Evolutionary conservation across 352 stramenopile species (phyloP).

Genomic region (Globisporangium cystogenes): DNA sequence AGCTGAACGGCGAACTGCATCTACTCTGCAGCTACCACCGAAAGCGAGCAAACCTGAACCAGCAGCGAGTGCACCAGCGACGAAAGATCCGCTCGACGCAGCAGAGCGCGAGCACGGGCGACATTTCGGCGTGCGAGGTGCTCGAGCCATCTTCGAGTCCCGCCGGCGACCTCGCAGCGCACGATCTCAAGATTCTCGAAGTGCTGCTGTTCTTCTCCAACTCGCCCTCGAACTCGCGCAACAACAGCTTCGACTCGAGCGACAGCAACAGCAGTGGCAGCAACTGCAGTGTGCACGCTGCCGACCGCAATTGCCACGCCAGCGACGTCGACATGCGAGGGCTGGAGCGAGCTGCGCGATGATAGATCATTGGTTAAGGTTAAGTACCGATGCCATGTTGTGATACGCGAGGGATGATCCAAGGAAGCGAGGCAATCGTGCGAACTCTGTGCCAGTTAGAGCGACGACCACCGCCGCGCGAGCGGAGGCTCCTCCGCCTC

Average conservation of each 20-base stretch:
- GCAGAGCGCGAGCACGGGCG: background rate
- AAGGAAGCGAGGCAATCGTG: too few relatives aligned
- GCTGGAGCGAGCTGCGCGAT: background rate
- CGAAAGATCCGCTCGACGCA: constrained; percentile 11
- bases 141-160: background rate
- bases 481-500: too few relatives aligned
- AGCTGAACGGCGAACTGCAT: constrained; percentile 31
- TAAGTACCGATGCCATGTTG: too few relatives aligned
- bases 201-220: constrained; percentile 7
- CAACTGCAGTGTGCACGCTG: background rate
- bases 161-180: background rate
- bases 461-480: too few relatives aligned
- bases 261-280: background rate
- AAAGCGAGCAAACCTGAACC: constrained; percentile 32
- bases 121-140: background rate
- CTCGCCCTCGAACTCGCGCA: background rate
- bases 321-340: background rate
- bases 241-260: constrained; percentile 2
- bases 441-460: too few relatives aligned
- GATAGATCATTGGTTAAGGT: background rate
- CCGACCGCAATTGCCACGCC: too few relatives aligned
- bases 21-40: constrained; percentile 33
- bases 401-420: too few relatives aligned
- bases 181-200: constrained; percentile 4
- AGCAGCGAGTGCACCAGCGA: constrained; percentile 27